These are phyloP conservation scores for Nakazawaea laoshanensis DNA, from an alignment of 805 yeast species.

Conservation along the genomic window DNA sequence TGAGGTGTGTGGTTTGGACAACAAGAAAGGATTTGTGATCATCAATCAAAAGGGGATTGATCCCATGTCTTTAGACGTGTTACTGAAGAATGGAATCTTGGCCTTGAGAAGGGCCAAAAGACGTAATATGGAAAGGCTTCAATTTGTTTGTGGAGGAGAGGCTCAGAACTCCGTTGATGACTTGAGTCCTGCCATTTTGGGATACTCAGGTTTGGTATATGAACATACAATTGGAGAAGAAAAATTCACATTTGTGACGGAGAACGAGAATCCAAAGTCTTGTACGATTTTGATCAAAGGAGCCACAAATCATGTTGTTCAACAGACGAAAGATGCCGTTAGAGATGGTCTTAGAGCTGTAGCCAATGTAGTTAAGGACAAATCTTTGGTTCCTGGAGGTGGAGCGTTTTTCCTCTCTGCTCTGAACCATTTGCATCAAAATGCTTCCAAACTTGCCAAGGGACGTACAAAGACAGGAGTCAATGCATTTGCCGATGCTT, in stretches of 20 bases:
- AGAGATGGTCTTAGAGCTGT: constrained; percentile 96
- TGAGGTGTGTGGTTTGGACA: constrained; percentile 74
- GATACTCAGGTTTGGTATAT: constrained; percentile 83
- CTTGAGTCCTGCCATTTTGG: constrained; percentile 68
- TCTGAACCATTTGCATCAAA: constrained; percentile 51
- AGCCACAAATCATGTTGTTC: constrained; percentile 79
- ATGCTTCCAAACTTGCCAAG: constrained; percentile 49
- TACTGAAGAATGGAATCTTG: constrained; percentile 86
- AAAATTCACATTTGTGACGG: constrained; percentile 92
- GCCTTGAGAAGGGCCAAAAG: constrained; percentile 98
- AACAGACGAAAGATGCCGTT: constrained; percentile 93
- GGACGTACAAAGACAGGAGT: constrained; percentile 89
- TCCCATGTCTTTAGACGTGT: constrained; percentile 91
- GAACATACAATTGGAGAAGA: constrained; percentile 96
- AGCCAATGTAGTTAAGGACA: constrained; percentile 81
- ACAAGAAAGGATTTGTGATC: constrained; percentile 77
- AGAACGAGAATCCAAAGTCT: constrained; percentile 80
- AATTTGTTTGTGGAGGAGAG: constrained; percentile 92
- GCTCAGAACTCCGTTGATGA: constrained; percentile 98
- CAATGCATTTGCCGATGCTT: constrained; percentile 87
- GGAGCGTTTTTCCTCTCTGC: constrained; percentile 92
- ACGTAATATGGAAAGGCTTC: constrained; percentile 98
- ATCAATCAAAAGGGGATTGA: constrained; percentile 98
- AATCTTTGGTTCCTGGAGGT: constrained; percentile 87
- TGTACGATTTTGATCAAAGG: constrained; percentile 92